Evolutionary conservation across 495 filamentous ascomycete species (phyloP).

Genomic region (Aspergillus homomorphus): DNA sequence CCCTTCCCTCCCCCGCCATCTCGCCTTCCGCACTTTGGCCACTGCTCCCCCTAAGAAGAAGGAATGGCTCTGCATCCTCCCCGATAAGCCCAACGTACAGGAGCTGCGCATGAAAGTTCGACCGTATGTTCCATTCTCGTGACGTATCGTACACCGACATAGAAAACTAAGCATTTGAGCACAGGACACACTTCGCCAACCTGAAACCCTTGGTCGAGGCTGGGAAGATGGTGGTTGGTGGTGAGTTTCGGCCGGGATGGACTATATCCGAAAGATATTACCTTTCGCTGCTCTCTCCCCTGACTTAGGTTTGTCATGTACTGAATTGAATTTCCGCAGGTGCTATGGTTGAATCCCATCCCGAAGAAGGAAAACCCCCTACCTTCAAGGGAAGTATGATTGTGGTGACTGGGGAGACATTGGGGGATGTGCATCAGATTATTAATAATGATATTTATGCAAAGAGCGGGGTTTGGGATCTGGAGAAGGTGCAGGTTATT

Average conservation of each 20-base stretch:
- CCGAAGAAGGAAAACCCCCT: conserved; percentile 53
- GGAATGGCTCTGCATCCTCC: conserved; percentile 24
- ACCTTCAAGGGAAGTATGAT: conserved; percentile 65
- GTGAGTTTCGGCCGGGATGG: too few relatives aligned
- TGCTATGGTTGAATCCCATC: conserved; percentile 57
- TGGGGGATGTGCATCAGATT: conserved; percentile 62
- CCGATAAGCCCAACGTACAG: conserved; percentile 18
- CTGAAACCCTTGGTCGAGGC: conserved; percentile 21
- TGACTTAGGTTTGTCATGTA: neutral
- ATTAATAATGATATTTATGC: conserved; percentile 69
- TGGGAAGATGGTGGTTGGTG: conserved; percentile 25
- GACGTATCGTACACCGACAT: neutral
- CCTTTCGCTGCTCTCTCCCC: too few relatives aligned
- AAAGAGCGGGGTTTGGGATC: conserved; percentile 72
- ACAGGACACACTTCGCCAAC: conserved; percentile 18
- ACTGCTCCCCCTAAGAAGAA: conserved; percentile 3
- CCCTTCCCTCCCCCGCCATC: neutral
- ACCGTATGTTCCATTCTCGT: conserved; percentile 5
- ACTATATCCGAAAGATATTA: too few relatives aligned
- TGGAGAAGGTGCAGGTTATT: conserved; percentile 57
- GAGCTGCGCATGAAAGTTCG: conserved; percentile 16
- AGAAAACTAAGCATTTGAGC: neutral
- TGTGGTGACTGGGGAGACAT: conserved; percentile 55
- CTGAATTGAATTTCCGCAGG: conserved; percentile 39
- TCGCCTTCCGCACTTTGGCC: neutral